Evolutionary conservation across 2,329 filamentous ascomycete species (phyloP).

Genomic region (Fonsecaea multimorphosa): DNA sequence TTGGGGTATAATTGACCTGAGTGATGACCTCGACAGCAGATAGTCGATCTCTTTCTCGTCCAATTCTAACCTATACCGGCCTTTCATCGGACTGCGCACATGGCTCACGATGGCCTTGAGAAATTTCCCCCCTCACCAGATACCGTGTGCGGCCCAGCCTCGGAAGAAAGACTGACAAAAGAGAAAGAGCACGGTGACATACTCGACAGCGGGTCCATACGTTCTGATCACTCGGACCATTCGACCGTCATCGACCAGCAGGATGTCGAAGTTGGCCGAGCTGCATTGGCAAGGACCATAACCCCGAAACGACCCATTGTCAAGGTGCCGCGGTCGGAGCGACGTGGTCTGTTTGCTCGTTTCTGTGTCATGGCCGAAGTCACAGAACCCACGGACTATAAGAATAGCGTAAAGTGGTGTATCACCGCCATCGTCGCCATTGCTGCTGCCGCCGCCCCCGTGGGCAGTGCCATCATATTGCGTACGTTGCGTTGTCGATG

Average conservation of each 20-base stretch:
- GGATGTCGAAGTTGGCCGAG: constrained; percentile 31
- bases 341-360: constrained; percentile 74
- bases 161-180: constrained; percentile 8
- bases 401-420: constrained; percentile 77
- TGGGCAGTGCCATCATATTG: constrained; percentile 84
- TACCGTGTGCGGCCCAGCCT: constrained; percentile 10
- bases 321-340: constrained; percentile 58
- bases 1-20: constrained; percentile 8
- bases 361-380: constrained; percentile 80
- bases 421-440: constrained; percentile 79
- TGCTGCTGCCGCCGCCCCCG: constrained; percentile 76
- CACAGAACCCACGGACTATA: constrained; percentile 75
- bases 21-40: constrained; percentile 28
- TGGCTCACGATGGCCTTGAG: constrained; percentile 25
- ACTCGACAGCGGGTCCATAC: constrained; percentile 22
- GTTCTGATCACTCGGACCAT: constrained; percentile 19
- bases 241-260: constrained; percentile 29
- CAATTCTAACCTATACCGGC: neutral
- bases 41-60: constrained; percentile 2
- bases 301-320: constrained; percentile 49
- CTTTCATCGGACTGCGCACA: constrained; percentile 3
- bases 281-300: constrained; percentile 38
- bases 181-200: constrained; percentile 17
- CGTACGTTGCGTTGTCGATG: constrained; percentile 59
- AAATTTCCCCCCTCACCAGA: constrained; percentile 20